phyloP scores from a whole-genome alignment of 306 rosid genomes.

The Cucumis cinereus region DNA sequence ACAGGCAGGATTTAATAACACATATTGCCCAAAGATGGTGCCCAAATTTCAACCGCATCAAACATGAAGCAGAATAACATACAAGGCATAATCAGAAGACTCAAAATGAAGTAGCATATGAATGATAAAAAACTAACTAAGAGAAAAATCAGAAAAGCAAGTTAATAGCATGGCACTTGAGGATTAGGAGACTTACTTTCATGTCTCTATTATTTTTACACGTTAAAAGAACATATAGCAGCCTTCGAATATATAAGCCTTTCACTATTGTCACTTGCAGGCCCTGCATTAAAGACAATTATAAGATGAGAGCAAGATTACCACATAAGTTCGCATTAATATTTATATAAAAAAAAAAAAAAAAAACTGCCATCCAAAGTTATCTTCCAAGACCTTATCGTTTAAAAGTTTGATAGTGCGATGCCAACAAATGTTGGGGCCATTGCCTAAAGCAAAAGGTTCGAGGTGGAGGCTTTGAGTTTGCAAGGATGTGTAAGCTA shows the following conservation, averaged over 20 bases:
- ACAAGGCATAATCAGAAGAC: neutral
- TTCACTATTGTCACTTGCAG: neutral
- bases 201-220: neutral
- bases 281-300: neutral
- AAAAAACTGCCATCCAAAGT: neutral
- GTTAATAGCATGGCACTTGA: neutral
- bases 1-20: neutral
- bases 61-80: neutral
- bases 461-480: neutral
- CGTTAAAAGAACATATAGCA: neutral
- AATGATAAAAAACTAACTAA: neutral
- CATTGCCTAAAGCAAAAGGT: neutral
- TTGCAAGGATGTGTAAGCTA: neutral
- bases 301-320: neutral
- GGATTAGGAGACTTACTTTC: neutral
- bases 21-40: neutral
- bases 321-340: neutral
- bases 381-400: neutral
- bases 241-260: neutral
- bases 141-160: neutral
- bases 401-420: neutral
- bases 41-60: neutral
- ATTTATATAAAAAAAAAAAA: neutral
- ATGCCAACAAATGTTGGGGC: neutral
- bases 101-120: neutral